Evolutionary conservation across 257 asterid genomes (phyloP).

Genomic region (Solanum gracilifrons): DNA sequence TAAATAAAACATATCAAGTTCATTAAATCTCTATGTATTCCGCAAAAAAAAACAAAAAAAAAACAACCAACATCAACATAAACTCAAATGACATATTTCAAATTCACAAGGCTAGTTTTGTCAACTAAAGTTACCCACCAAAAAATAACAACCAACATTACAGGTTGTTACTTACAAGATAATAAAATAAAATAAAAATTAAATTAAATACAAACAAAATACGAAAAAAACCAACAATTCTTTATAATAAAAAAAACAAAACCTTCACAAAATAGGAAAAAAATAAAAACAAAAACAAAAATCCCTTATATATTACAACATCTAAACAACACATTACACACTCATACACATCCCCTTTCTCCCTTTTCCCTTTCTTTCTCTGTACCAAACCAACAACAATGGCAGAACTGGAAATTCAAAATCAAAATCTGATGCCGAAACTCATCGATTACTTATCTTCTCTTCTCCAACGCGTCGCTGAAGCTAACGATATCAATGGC

Average conservation of each 20-base stretch:
- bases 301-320: slow-evolving; percentile 20
- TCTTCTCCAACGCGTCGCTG: slow-evolving; percentile 64
- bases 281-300: not conserved
- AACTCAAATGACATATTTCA: slow-evolving; percentile 16
- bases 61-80: not conserved
- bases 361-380: not conserved
- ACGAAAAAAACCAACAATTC: not conserved
- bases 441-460: slow-evolving; percentile 71
- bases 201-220: not conserved
- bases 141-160: slow-evolving; percentile 30
- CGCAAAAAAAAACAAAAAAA: not conserved
- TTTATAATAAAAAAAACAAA: not conserved
- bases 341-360: not conserved
- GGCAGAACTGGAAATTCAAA: slow-evolving; percentile 56
- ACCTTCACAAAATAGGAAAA: not conserved
- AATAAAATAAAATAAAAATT: not conserved
- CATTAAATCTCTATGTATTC: accelerated
- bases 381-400: slow-evolving; percentile 12
- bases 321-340: slow-evolving; percentile 8
- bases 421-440: slow-evolving; percentile 44
- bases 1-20: not conserved
- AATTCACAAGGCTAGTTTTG: slow-evolving; percentile 20
- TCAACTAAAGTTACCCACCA: slow-evolving; percentile 10
- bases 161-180: slow-evolving; percentile 23
- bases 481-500: slow-evolving; percentile 57